These are phyloP conservation scores for Colletotrichum higginsianum DNA, from an alignment of 2,329 filamentous ascomycete species.

Conservation along the genomic window DNA sequence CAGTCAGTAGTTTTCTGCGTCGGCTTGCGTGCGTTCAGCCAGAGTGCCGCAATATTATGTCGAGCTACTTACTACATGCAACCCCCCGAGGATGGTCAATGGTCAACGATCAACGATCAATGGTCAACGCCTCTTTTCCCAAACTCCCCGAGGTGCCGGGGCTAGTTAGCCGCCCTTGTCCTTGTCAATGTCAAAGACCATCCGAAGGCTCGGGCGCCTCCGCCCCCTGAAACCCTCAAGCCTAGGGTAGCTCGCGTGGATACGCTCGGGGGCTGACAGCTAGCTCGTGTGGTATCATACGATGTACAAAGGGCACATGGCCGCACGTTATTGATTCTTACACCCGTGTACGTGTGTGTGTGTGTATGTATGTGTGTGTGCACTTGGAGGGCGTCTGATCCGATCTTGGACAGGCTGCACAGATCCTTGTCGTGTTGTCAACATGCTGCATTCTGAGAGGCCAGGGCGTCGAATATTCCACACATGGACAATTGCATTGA, in stretches of 20 bases:
- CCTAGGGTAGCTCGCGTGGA: not conserved
- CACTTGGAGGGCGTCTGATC: not conserved
- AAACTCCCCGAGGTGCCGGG: not conserved
- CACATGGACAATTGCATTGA: too few species aligned
- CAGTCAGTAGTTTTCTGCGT: too few species aligned
- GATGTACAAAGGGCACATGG: not conserved
- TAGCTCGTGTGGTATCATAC: not conserved
- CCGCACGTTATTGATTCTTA: not conserved
- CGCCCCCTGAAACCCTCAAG: slow-evolving; percentile 13
- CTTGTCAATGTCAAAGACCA: not conserved
- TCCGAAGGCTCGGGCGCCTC: slow-evolving; percentile 18
- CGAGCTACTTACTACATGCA: too few species aligned
- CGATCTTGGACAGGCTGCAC: not conserved
- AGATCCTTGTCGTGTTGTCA: not conserved
- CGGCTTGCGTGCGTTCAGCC: too few species aligned
- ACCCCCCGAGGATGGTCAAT: too few species aligned
- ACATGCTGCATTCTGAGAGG: not conserved
- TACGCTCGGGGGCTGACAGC: slow-evolving; percentile 2
- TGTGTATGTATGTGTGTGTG: too few species aligned
- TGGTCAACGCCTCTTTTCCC: not conserved
- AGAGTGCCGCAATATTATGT: too few species aligned
- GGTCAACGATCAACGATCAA: not conserved
- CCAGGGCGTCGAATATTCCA: not conserved
- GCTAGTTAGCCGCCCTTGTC: not conserved
- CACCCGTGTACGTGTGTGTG: not conserved